Percentiles rank a stretch among this genome's conserved stretches.
Conservation (phyloP, 2,329 filamentous ascomycete species). For the Gliomastix tumulicola region DNA sequence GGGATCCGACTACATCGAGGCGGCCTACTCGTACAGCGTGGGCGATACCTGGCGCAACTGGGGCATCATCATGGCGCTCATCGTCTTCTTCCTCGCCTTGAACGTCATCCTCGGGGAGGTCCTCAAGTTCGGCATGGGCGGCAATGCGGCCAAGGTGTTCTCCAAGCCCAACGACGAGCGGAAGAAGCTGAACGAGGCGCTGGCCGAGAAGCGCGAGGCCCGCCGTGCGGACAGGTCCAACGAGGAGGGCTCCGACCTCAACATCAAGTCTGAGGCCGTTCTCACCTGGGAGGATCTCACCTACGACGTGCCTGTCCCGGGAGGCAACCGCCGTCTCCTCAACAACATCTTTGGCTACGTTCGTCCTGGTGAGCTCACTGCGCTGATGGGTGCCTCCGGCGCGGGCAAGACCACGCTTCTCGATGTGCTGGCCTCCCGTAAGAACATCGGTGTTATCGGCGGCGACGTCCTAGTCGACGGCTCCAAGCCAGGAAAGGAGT, state of each 20-base stretch:
- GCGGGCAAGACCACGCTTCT: conserved; percentile 83
- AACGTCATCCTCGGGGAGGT: conserved; percentile 77
- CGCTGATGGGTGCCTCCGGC: conserved; percentile 77
- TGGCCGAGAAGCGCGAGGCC: conserved; percentile 51
- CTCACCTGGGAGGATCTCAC: conserved; percentile 83
- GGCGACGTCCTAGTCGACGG: conserved; percentile 54
- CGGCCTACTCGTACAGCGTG: conserved; percentile 60
- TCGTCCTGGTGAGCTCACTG: conserved; percentile 69
- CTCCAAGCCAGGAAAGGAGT: conserved; percentile 47
- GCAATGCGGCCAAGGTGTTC: conserved; percentile 75
- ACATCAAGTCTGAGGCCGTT: conserved; percentile 55
- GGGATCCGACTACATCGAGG: conserved; percentile 62
- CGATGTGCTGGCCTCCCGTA: conserved; percentile 61
- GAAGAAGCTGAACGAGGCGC: conserved; percentile 55
- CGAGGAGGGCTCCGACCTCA: conserved; percentile 40
- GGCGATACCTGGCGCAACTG: conserved; percentile 75
- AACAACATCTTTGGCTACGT: conserved; percentile 60
- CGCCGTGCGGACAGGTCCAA: conserved; percentile 39
- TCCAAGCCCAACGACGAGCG: conserved; percentile 62
- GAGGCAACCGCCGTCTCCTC: conserved; percentile 48
- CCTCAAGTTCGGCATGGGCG: conserved; percentile 70
- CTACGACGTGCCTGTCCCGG: conserved; percentile 61
- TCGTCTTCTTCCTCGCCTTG: conserved; percentile 65
- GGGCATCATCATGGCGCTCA: conserved; percentile 71
- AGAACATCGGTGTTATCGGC: conserved; percentile 53